Base-by-base conservation (phyloP, 768 basidiomycete genomes). In the Phlebiopsis flavidoalba region DNA sequence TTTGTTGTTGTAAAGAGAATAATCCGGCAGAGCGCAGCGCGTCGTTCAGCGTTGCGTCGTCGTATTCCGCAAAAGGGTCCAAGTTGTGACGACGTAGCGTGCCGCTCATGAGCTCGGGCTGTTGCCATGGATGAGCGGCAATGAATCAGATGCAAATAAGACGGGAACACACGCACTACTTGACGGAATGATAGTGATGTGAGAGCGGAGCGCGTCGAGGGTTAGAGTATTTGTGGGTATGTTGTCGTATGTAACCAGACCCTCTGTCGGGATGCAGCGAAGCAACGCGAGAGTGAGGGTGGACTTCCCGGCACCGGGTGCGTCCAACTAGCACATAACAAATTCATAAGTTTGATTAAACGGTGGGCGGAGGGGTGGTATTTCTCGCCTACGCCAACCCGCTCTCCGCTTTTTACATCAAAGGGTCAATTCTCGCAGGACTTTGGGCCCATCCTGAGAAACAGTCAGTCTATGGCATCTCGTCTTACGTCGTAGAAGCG, bases 111-210 rank as follows among this genome's bases (percentile, higher is more conserved):
- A 80, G 71, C 37, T 79, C 76, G 24, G 75, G 69, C 67, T 73
- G 60, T 22, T 8, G 69, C 82, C 80, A 37, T 82, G 3, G 53
- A 84, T 78, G 56, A 76, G 0, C 75, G 73, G 8, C 83, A 71
- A 8, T 84, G 72, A 8, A 75, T 77, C 43, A n/a, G 31, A 17
- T n/a, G n/a, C 26, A 31, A 31, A 31, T 6, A 31, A 8, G 53
- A 36, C 33, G 19, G 5, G 17, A 14, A 4, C 24, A 4, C 24
- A 62, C 80, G 66, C 63, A 82, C 82, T 40, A 74, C 67, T 65
- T 85, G 84, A 3, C n/a, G 84, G 84, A 36, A 85, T 84, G 69
- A 84, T 83, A 45, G 83, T 85, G 53, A 86, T 78, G 57, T 76
- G 76, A 0, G 77, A 74, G 7, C 85, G 72, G 6, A 86, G 72